These are phyloP conservation scores for Pichia thaimueangensis DNA, from an alignment of 805 yeast genomes.

Conservation along the genomic window DNA sequence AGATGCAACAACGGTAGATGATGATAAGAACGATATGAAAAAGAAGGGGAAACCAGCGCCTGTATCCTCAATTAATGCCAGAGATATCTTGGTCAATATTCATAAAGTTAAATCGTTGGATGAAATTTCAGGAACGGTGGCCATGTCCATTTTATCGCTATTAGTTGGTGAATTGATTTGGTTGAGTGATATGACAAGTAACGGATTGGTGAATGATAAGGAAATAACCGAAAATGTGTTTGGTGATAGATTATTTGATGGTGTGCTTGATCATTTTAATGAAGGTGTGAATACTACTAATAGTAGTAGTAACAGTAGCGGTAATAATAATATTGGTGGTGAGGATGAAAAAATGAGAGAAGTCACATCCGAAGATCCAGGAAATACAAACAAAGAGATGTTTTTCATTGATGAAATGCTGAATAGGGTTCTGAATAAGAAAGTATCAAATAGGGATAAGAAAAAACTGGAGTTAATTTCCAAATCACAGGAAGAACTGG, in stretches of 20 bases:
- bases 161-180: slow-evolving; percentile 23
- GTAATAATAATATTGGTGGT: slow-evolving; percentile 7
- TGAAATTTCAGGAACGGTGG: slow-evolving; percentile 24
- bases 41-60: slow-evolving; percentile 1
- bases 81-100: slow-evolving; percentile 26
- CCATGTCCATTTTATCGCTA: slow-evolving; percentile 25
- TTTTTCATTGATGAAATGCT: not conserved
- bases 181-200: slow-evolving; percentile 9
- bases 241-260: slow-evolving; percentile 5
- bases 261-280: not conserved
- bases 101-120: slow-evolving; percentile 16
- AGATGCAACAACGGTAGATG: no score
- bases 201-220: slow-evolving; percentile 6
- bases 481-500: slow-evolving; percentile 24
- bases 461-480: slow-evolving; percentile 11
- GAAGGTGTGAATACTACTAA: not conserved
- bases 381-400: not conserved
- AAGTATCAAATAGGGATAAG: not conserved
- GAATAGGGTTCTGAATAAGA: not conserved
- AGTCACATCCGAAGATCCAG: not conserved
- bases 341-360: not conserved
- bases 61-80: slow-evolving; percentile 25
- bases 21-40: slow-evolving; percentile 4
- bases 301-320: not conserved
- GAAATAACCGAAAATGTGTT: slow-evolving; percentile 17